phyloP scores from a whole-genome alignment of 257 asterid genomes.

The Solanum medicagineum region DNA sequence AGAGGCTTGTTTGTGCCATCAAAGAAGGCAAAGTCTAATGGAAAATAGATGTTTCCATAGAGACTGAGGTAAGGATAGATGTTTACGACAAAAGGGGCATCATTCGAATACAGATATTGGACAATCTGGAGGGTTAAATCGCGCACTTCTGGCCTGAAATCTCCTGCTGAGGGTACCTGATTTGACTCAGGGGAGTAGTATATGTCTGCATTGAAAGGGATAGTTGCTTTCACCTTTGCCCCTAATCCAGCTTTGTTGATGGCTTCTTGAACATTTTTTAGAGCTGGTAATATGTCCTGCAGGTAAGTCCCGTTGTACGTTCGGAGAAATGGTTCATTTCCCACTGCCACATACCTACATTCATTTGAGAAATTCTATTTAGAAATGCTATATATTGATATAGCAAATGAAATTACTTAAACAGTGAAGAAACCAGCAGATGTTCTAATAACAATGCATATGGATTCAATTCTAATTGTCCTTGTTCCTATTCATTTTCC shows the following conservation, averaged over 20 bases:
- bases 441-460: background rate
- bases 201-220: conserved; percentile 21
- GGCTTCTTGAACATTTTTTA: conserved; percentile 18
- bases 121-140: conserved; percentile 12
- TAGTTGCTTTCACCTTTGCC: conserved; percentile 12
- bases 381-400: background rate
- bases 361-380: background rate
- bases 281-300: conserved; percentile 13
- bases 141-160: conserved; percentile 8
- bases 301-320: conserved; percentile 7
- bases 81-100: background rate
- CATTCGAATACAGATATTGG: conserved; percentile 6
- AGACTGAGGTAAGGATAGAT: background rate
- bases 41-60: conserved; percentile 18
- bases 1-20: conserved; percentile 16
- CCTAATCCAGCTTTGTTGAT: conserved; percentile 21
- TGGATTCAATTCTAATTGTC: background rate
- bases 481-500: background rate
- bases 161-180: conserved; percentile 15
- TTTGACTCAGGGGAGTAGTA: conserved; percentile 8
- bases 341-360: background rate
- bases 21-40: conserved; percentile 13
- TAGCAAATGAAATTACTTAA: background rate
- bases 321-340: conserved; percentile 8
- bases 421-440: background rate